Conservation (phyloP, 352 stramenopile genomes). For the Phytopythium litorale region DNA sequence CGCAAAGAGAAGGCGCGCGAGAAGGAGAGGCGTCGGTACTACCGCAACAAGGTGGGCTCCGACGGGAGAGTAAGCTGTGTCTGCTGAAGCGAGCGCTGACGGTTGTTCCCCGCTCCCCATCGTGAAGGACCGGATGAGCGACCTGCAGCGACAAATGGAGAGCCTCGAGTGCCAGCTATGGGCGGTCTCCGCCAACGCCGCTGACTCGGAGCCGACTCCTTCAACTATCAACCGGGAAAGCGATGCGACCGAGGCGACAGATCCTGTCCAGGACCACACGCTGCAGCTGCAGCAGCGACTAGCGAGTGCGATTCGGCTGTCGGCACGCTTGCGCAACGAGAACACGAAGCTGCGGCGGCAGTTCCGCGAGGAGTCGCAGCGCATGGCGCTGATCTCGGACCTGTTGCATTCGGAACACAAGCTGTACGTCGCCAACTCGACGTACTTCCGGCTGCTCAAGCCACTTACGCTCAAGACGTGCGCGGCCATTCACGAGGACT, state of each 20-base stretch:
- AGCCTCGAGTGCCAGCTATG: background rate
- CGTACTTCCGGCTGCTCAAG: slow-evolving; percentile 27
- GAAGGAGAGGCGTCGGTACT: slow-evolving; percentile 31
- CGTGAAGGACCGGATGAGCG: background rate
- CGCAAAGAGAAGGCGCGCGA: slow-evolving; percentile 17
- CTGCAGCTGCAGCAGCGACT: background rate
- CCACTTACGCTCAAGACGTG: slow-evolving; percentile 22
- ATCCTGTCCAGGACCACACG: background rate
- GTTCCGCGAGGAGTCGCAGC: slow-evolving; percentile 15
- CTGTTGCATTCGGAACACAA: slow-evolving; percentile 32
- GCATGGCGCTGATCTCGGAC: slow-evolving; percentile 16
- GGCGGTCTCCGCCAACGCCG: background rate
- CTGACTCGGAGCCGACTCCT: background rate
- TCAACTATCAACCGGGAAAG: background rate
- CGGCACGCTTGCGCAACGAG: slow-evolving; percentile 14
- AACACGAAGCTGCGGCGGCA: slow-evolving; percentile 25
- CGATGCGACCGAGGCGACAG: background rate
- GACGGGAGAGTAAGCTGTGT: background rate
- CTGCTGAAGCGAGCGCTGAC: too few relatives aligned
- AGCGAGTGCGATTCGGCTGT: background rate
- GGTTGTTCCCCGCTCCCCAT: too few relatives aligned
- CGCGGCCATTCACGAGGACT: slow-evolving; percentile 12
- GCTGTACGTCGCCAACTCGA: slow-evolving; percentile 26
- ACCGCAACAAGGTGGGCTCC: slow-evolving; percentile 15
- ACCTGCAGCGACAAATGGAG: background rate